Percentiles rank a stretch among this genome's conserved stretches.
Evolutionary conservation across 345 rosid species (phyloP).

Genomic region (Citrus reticulata): DNA sequence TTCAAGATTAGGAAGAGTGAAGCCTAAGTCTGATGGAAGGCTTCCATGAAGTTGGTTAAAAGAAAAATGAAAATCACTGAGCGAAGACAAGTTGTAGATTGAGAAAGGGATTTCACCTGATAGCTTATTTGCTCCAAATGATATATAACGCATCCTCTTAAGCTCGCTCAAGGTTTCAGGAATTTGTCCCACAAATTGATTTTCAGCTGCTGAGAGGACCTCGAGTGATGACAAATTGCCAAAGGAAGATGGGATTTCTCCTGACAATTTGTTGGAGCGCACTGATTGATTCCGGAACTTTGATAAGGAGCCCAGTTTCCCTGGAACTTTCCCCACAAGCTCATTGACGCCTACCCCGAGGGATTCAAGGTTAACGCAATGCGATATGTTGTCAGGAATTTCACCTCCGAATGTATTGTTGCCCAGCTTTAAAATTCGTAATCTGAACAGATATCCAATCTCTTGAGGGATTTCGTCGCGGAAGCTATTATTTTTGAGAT

Average conservation of each 20-base stretch:
- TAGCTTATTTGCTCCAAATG: neutral
- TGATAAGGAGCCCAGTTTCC: conserved; percentile 3
- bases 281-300: neutral
- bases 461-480: conserved; percentile 6
- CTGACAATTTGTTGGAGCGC: neutral
- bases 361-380: neutral
- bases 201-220: neutral
- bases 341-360: neutral
- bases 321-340: conserved; percentile 10
- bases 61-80: rapidly evolving
- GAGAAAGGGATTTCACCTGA: conserved; percentile 1
- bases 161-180: neutral
- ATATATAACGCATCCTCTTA: neutral
- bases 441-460: conserved; percentile 5
- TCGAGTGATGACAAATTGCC: conserved; percentile 25
- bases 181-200: neutral
- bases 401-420: conserved; percentile 13
- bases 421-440: neutral
- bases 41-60: neutral
- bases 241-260: neutral
- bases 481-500: conserved; percentile 9
- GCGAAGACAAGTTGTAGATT: conserved; percentile 1
- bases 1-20: conserved; percentile 14
- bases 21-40: conserved; percentile 1
- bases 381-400: conserved; percentile 10